Evolutionary conservation across 495 filamentous ascomycete species (phyloP).

Genomic region (Podospora pseudoanserina): DNA sequence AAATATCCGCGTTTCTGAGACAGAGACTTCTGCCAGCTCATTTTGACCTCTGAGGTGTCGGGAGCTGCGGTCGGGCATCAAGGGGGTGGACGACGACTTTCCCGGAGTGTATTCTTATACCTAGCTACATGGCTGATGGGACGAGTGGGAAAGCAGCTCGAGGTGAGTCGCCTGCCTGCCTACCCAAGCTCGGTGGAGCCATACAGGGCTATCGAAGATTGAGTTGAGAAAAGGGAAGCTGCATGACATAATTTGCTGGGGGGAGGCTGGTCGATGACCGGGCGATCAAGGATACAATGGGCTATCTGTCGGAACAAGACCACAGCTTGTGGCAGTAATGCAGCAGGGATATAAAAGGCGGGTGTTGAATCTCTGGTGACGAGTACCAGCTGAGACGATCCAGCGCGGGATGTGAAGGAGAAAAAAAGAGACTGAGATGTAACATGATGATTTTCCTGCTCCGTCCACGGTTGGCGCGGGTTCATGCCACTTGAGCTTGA

Average conservation of each 20-base stretch:
- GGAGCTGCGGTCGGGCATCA: conserved; percentile 33
- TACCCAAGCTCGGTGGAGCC: conserved; percentile 25
- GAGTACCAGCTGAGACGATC: not conserved
- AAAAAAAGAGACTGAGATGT: not conserved
- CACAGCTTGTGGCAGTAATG: conserved; percentile 18
- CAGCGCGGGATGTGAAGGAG: not conserved
- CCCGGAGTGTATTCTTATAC: conserved; percentile 19
- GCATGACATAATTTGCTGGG: conserved; percentile 31
- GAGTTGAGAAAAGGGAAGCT: conserved; percentile 13
- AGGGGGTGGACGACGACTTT: conserved; percentile 16
- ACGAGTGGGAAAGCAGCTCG: conserved; percentile 12
- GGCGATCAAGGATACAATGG: conserved; percentile 18
- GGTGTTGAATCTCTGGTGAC: conserved; percentile 13
- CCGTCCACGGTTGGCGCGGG: not conserved
- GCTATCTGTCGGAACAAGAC: conserved; percentile 20
- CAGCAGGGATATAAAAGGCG: conserved; percentile 20
- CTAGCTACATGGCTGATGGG: conserved; percentile 9
- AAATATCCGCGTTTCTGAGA: conserved; percentile 16
- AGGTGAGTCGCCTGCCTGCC: conserved; percentile 19
- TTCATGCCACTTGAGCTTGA: not conserved
- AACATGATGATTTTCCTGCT: not conserved
- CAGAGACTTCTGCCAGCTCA: conserved; percentile 28
- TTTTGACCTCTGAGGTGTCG: conserved; percentile 16
- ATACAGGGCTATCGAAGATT: conserved; percentile 18
- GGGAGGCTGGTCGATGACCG: conserved; percentile 15